Evolutionary conservation across 257 asterid species (phyloP), one percentile per base, ranked within the genome.

Genomic region (Rubia yunnanensis): DNA sequence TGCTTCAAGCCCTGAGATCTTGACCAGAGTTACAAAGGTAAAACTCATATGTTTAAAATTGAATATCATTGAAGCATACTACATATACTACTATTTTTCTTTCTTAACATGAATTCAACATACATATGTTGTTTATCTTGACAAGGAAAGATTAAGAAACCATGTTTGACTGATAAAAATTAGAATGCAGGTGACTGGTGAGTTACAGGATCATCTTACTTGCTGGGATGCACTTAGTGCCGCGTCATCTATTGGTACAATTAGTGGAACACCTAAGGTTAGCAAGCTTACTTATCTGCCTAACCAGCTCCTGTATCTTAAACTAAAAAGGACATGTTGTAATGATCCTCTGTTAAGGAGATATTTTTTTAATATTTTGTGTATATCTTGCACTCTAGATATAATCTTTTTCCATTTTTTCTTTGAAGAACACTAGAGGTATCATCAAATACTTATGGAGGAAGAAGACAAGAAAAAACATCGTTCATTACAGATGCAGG

Each of bases 221-320:
- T 83, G 83, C 67, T 89, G 96, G 96, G 96, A 89, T 80, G 98
- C 95, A 57, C 80, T 92, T 17, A 82, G 86, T 17, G 87, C 91
- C 73, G 86, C 98, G 39, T 75, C 89, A 69, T 96, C 98, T 17
- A 96, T 89, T 61, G 98, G 96, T 73, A 92, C 96, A 18, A 95
- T 92, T 63, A 87, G 96, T 53, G 98, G 98, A 64, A 95, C 95
- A 41, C 98, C 98, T 66, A 89, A 87, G 88, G 98, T 91, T 59
- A 18, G 18, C 24, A 13, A 11, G 4, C n/a, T 44, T 13, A 22
- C 13, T 7, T n/a, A 5, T n/a, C 28, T 22, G 14, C 26, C 10
- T 24, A 54, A 54, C 31, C 60, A 24, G n/a, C n/a, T n/a, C n/a
- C n/a, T n/a, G n/a, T n/a, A 23, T 35, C 70, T 36, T 38, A 55